phyloP scores from a whole-genome alignment of 495 filamentous ascomycete species.

The Penicillium robsamsonii region DNA sequence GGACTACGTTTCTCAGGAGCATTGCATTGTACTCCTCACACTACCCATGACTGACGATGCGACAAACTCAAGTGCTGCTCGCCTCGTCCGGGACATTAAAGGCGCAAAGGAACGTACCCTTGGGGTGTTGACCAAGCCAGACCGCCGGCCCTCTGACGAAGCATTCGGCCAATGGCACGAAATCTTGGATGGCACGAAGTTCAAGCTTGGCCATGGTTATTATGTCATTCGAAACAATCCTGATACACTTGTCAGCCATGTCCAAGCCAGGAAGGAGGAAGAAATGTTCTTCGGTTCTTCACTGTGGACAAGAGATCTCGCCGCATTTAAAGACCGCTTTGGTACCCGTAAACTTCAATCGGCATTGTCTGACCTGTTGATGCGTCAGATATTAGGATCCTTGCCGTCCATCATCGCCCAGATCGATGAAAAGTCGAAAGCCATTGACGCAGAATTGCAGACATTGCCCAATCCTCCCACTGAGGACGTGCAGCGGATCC shows the following conservation, averaged over 20 bases:
- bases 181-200: constrained; percentile 55
- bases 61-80: constrained; percentile 66
- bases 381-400: constrained; percentile 56
- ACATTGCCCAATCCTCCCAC: constrained; percentile 55
- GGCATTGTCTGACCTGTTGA: constrained; percentile 53
- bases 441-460: constrained; percentile 47
- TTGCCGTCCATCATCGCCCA: constrained; percentile 59
- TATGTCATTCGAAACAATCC: constrained; percentile 64
- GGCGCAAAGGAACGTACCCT: constrained; percentile 60
- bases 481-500: constrained; percentile 34
- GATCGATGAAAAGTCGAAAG: constrained; percentile 48
- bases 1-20: constrained; percentile 60
- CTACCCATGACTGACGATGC: constrained; percentile 72
- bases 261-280: constrained; percentile 56
- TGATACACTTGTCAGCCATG: constrained; percentile 48
- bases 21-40: constrained; percentile 72
- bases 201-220: constrained; percentile 61
- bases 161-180: constrained; percentile 52
- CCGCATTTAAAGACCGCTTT: constrained; percentile 49
- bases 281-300: constrained; percentile 53
- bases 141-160: constrained; percentile 55
- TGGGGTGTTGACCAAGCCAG: constrained; percentile 80
- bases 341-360: constrained; percentile 57
- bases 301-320: constrained; percentile 50
- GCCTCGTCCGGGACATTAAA: constrained; percentile 55